A percentile compares a stretch with the other conserved stretches of the same genome.
Evolutionary conservation across 129 eudicot species (phyloP).

Genomic region (Ambrosia trifida): DNA sequence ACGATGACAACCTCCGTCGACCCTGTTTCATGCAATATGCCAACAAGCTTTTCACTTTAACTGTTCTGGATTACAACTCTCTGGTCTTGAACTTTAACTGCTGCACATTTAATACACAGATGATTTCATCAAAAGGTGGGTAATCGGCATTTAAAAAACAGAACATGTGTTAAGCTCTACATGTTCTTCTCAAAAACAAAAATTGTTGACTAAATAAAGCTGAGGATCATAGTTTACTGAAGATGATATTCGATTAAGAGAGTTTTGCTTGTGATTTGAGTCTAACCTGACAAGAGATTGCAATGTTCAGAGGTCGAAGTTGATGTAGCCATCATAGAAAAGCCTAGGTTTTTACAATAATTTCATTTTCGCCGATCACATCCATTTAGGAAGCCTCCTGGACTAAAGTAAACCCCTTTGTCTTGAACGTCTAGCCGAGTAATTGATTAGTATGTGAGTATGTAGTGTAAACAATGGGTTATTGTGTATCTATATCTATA

Average conservation of each 20-base stretch:
- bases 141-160: too few relatives aligned
- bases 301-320: slow-evolving; percentile 3
- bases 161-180: too few relatives aligned
- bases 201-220: too few relatives aligned
- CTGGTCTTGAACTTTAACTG: slow-evolving; percentile 31
- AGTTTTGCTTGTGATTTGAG: slow-evolving; percentile 1
- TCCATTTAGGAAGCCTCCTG: too few relatives aligned
- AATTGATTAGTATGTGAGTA: too few relatives aligned
- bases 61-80: slow-evolving; percentile 46
- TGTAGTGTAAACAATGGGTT: too few relatives aligned
- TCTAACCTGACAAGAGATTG: slow-evolving; percentile 25
- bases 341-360: neutral
- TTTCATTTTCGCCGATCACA: neutral
- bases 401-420: too few relatives aligned
- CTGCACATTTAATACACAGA: slow-evolving; percentile 9
- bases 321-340: slow-evolving; percentile 17
- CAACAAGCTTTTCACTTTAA: slow-evolving; percentile 67
- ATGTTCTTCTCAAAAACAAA: too few relatives aligned
- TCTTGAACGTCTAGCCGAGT: too few relatives aligned
- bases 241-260: neutral
- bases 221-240: too few relatives aligned
- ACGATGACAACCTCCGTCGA: slow-evolving; percentile 60
- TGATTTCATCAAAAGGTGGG: too few relatives aligned
- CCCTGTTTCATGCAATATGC: slow-evolving; percentile 72
- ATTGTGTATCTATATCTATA: too few relatives aligned